Conservation (phyloP, 208 protist genomes). For the Trypanosoma cruzi region DNA sequence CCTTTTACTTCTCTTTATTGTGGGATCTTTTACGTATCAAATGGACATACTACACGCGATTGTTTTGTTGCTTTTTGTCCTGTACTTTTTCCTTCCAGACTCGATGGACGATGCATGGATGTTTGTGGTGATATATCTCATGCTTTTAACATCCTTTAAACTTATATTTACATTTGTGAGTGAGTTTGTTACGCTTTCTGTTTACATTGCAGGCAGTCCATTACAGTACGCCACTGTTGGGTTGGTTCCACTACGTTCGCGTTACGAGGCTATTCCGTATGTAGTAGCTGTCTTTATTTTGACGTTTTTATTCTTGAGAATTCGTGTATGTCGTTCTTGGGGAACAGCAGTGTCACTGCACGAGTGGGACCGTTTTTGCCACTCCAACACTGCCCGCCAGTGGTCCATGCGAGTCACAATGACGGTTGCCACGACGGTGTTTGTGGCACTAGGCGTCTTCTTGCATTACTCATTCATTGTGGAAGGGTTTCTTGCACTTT, state of each 20-base stretch:
- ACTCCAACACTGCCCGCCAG: neutral
- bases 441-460: conserved; percentile 27
- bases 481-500: conserved; percentile 28
- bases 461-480: conserved; percentile 25
- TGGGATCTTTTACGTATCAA: conserved; percentile 28
- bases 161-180: conserved; percentile 32
- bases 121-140: conserved; percentile 21
- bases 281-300: conserved; percentile 26
- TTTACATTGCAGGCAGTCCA: conserved; percentile 7
- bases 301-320: conserved; percentile 9
- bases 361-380: conserved; percentile 28
- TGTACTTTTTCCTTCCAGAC: conserved; percentile 21
- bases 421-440: conserved; percentile 18
- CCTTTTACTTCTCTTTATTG: conserved; percentile 24
- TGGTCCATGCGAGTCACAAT: conserved; percentile 23
- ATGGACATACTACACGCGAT: conserved; percentile 30
- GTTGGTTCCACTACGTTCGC: conserved; percentile 21
- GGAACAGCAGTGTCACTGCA: conserved; percentile 21
- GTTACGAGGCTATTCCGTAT: conserved; percentile 28
- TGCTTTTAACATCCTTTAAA: conserved; percentile 26
- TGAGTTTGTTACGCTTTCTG: conserved; percentile 19
- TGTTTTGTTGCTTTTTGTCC: conserved; percentile 17
- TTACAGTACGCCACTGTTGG: conserved; percentile 26
- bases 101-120: conserved; percentile 11
- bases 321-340: conserved; percentile 19